Percentiles rank a stretch among this genome's conserved stretches.
phyloP scores from a whole-genome alignment of 768 basidiomycete species.

The Termitomyces sp. region DNA sequence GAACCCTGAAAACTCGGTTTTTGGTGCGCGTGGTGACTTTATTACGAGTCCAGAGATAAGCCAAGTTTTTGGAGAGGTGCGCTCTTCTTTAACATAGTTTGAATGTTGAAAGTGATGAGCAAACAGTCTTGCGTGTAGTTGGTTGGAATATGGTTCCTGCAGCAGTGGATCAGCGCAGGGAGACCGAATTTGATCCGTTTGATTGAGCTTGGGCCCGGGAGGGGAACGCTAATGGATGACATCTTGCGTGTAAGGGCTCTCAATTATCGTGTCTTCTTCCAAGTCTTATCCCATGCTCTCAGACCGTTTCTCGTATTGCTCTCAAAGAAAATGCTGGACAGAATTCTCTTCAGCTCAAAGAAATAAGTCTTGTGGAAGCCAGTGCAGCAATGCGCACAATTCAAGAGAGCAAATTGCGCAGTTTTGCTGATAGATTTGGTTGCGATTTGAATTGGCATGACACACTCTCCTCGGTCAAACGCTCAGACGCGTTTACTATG shows the following conservation, averaged over 20 bases:
- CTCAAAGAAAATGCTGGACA: constrained; percentile 14
- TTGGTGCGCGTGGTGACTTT: constrained; percentile 59
- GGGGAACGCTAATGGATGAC: constrained; percentile 89
- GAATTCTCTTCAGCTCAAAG: constrained; percentile 24
- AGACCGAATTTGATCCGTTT: constrained; percentile 50
- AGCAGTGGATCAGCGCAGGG: constrained; percentile 55
- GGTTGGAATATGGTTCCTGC: constrained; percentile 77
- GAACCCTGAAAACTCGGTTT: constrained; percentile 63
- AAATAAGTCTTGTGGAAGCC: constrained; percentile 79
- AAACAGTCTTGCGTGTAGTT: constrained; percentile 45
- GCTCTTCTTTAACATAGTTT: constrained; percentile 47
- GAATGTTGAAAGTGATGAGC: constrained; percentile 32
- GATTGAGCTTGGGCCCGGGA: constrained; percentile 90
- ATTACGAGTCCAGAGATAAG: constrained; percentile 96
- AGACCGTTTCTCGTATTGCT: constrained; percentile 52
- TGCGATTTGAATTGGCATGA: constrained; percentile 65
- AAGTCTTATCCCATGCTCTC: background rate
- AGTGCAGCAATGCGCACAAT: constrained; percentile 59
- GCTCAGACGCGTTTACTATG: constrained; percentile 61
- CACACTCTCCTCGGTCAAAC: constrained; percentile 60
- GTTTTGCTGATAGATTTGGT: constrained; percentile 21
- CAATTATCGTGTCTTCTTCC: background rate
- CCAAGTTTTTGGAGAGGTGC: constrained; percentile 85
- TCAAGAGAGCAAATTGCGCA: constrained; percentile 49
- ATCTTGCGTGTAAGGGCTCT: constrained; percentile 63